These are phyloP conservation scores for Lasiosphaeria hispida DNA, from an alignment of 495 filamentous ascomycete species.

Conservation along the genomic window DNA sequence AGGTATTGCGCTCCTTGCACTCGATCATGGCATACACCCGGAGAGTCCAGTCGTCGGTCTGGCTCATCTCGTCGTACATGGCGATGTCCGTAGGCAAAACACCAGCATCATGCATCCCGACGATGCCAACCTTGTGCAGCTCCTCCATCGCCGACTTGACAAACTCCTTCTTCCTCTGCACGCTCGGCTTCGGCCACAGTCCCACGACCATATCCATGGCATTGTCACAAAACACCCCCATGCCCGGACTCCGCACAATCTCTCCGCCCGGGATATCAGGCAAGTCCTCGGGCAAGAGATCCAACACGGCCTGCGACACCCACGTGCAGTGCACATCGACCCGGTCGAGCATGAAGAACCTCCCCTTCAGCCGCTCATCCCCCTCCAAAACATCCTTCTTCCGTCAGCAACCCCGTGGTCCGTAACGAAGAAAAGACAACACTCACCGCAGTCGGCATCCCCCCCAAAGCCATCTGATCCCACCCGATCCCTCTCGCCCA, in stretches of 20 bases:
- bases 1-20: conserved; percentile 57
- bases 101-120: conserved; percentile 63
- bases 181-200: conserved; percentile 53
- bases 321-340: conserved; percentile 65
- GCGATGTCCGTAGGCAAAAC: conserved; percentile 49
- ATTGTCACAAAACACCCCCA: conserved; percentile 70
- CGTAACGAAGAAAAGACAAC: neutral
- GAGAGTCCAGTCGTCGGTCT: conserved; percentile 49
- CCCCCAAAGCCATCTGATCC: conserved; percentile 61
- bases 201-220: conserved; percentile 58
- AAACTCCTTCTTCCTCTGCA: conserved; percentile 45
- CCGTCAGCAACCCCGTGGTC: conserved; percentile 17
- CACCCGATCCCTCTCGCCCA: conserved; percentile 64
- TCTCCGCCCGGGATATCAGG: conserved; percentile 59
- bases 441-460: conserved; percentile 61
- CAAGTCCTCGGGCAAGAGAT: conserved; percentile 50
- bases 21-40: conserved; percentile 64
- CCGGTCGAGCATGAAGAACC: conserved; percentile 65
- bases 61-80: conserved; percentile 48
- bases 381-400: conserved; percentile 48
- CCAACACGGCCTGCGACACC: conserved; percentile 59
- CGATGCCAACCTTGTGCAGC: conserved; percentile 58
- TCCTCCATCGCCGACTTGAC: conserved; percentile 54
- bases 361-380: conserved; percentile 47
- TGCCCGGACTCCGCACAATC: conserved; percentile 52